Evolutionary conservation across 2,329 filamentous ascomycete species (phyloP), one percentile per base, ranked within the genome.

Genomic region (Monascus ruber): DNA sequence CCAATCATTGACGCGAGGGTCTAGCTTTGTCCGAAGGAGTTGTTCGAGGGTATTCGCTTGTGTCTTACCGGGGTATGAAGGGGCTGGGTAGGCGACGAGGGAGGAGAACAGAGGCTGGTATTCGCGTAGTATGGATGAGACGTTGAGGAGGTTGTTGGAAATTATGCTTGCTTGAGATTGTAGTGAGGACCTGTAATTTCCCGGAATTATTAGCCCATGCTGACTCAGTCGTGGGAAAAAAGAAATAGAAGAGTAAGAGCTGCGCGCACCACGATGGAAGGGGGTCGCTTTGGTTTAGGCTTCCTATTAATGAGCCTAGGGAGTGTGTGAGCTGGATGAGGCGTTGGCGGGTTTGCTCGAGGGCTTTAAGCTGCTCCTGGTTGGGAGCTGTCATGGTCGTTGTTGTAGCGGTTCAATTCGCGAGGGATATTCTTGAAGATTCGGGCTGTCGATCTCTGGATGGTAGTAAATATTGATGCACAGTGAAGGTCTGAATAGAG

Each of bases 11-110:
- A 87, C 79, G 24, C 76, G 72, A 0, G 85, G 84, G 48, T 91
- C 85, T 36, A 87, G 72, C 58, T 91, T 91, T 63, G 91, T 93
- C 31, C 85, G 80, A 27, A 93, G 68, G 2, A 94, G 69, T 50
- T 81, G 76, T 25, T 75, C 70, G 1, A 89, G 71, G 4, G 85
- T 70, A 36, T 56, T 53, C 1, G 57, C 64, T 58, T 85, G 78
- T 4, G 73, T 80, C 49, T 74, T 79, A 31, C 77, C 81, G 4
- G 77, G 86, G 62, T 76, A 91, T 58, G 79, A 79, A 2, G 85
- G 83, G 8, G 80, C 77, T 0, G 86, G 86, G 55, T 84, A 85
- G 24, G 84, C 75, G 46, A 83, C 81, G 37, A 85, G 72, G 39
- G 77, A 76, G 41, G 72, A 72, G 45, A 93, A 77, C 34, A 86